These are phyloP conservation scores for Ramichloridium luteum DNA, from an alignment of 2,329 filamentous ascomycete genomes.

Conservation along the genomic window DNA sequence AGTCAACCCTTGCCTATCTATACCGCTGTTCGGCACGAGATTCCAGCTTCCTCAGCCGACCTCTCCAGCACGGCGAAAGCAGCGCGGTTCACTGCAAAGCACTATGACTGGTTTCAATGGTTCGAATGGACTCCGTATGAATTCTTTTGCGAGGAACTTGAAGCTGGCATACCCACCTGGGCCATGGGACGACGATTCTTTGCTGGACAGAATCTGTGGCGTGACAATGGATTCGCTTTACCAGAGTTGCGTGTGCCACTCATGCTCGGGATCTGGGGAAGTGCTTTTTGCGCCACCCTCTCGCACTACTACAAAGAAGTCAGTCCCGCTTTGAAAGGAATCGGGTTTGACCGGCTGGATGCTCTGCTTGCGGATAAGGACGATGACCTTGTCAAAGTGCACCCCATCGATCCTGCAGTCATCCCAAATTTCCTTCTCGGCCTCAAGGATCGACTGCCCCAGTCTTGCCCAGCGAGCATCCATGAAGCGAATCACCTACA, in stretches of 20 bases:
- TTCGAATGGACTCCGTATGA: slow-evolving; percentile 93
- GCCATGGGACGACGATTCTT: slow-evolving; percentile 75
- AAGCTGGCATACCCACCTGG: slow-evolving; percentile 89
- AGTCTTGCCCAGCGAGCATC: slow-evolving; percentile 66
- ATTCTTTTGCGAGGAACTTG: slow-evolving; percentile 86
- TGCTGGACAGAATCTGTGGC: slow-evolving; percentile 52
- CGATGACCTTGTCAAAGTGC: slow-evolving; percentile 77
- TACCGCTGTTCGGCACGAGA: slow-evolving; percentile 89
- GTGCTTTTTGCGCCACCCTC: slow-evolving; percentile 88
- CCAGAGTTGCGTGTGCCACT: slow-evolving; percentile 77
- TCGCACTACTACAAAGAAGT: slow-evolving; percentile 95
- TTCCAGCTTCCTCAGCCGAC: slow-evolving; percentile 48
- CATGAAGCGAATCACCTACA: slow-evolving; percentile 52
- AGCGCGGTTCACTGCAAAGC: slow-evolving; percentile 29
- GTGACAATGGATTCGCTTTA: slow-evolving; percentile 54
- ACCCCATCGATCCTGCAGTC: slow-evolving; percentile 82
- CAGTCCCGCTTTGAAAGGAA: slow-evolving; percentile 62
- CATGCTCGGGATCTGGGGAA: slow-evolving; percentile 90
- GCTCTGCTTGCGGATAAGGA: slow-evolving; percentile 71
- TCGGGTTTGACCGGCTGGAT: slow-evolving; percentile 64
- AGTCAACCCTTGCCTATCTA: slow-evolving; percentile 86
- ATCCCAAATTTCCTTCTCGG: slow-evolving; percentile 83
- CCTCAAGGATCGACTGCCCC: slow-evolving; percentile 62
- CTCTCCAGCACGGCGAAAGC: slow-evolving; percentile 22
- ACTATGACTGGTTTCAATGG: slow-evolving; percentile 82